phyloP scores from a whole-genome alignment of 164 flowering plant genomes.

The Nymphaea colorata region DNA sequence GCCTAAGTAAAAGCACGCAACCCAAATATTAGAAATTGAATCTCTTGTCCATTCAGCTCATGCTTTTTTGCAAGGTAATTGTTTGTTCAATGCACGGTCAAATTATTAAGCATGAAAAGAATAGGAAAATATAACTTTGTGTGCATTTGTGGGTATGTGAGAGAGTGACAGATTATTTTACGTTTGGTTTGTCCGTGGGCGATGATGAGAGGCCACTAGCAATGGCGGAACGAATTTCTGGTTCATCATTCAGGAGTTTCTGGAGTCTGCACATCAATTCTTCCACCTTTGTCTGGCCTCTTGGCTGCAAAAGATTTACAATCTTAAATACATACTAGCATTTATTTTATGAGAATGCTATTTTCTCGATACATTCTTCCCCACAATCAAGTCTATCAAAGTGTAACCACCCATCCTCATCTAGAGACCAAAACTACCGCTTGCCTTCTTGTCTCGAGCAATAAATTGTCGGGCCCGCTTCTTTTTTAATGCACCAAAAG shows the following conservation, averaged over 20 bases:
- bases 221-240: conserved; percentile 4
- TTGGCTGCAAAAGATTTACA: conserved; percentile 8
- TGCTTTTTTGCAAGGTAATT: not conserved
- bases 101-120: not conserved
- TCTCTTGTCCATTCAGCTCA: not conserved
- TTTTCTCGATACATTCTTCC: too few species aligned
- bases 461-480: too few species aligned
- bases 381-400: too few species aligned
- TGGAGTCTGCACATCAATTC: conserved; percentile 3
- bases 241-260: conserved; percentile 2
- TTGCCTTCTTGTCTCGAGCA: too few species aligned
- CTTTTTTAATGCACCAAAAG: too few species aligned
- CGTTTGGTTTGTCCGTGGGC: conserved; percentile 20
- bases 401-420: too few species aligned
- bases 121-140: too few species aligned
- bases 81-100: not conserved
- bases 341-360: too few species aligned
- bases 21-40: not conserved
- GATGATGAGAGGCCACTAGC: conserved; percentile 6
- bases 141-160: not conserved
- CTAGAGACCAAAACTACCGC: too few species aligned
- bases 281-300: conserved; percentile 15
- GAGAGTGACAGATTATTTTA: conserved; percentile 6
- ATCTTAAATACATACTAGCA: too few species aligned
- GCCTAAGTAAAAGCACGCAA: conserved; percentile 6